Evolutionary conservation across 345 rosid genomes (phyloP).

Genomic region (Corymbia maculata): DNA sequence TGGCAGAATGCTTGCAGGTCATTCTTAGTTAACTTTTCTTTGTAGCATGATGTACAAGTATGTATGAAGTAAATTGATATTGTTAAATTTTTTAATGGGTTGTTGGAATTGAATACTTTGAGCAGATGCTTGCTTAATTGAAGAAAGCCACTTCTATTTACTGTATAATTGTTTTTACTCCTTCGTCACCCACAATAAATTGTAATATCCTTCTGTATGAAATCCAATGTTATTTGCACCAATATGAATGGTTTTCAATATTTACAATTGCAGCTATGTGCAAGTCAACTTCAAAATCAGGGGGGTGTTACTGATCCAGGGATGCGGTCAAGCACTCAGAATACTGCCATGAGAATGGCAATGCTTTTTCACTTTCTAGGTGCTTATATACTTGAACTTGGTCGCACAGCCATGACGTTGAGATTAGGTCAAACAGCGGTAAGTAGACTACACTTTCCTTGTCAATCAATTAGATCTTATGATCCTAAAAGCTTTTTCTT

Average conservation of each 20-base stretch:
- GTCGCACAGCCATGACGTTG: conserved; percentile 65
- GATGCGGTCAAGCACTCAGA: conserved; percentile 23
- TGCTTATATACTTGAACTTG: conserved; percentile 70
- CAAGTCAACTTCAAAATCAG: conserved; percentile 45
- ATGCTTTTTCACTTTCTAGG: conserved; percentile 46
- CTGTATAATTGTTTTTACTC: not conserved
- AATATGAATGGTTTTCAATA: not conserved
- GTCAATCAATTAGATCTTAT: not conserved
- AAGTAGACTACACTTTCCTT: not conserved
- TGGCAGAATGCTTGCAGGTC: conserved; percentile 47
- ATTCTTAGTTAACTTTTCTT: not conserved
- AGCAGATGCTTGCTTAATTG: not conserved
- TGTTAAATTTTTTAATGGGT: not conserved
- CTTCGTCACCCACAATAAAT: not conserved
- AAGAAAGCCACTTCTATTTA: not conserved
- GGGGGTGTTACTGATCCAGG: conserved; percentile 29
- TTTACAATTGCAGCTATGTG: conserved; percentile 36
- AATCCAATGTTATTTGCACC: not conserved
- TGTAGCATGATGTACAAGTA: not conserved
- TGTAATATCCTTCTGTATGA: not conserved
- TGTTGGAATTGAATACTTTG: not conserved
- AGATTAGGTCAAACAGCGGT: conserved; percentile 70
- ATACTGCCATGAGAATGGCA: conserved; percentile 42
- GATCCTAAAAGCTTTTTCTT: conserved; percentile 3
- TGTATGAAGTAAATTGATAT: not conserved